Evolutionary conservation across 139 green algal genomes (phyloP).

Genomic region (Edaphochlamys debaryana): DNA sequence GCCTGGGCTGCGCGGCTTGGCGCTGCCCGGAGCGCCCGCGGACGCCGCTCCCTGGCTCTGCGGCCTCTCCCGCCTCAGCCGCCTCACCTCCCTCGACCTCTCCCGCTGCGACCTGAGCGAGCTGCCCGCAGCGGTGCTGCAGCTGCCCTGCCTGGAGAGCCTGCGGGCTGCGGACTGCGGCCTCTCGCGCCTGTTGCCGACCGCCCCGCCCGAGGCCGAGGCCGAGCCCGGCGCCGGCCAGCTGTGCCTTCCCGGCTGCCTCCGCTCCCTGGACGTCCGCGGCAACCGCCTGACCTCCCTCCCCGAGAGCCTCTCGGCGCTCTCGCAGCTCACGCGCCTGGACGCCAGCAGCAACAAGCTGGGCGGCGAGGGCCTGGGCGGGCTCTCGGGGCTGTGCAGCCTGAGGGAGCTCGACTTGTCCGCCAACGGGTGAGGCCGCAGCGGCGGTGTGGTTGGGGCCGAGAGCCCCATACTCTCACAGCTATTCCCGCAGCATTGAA

Average conservation of each 20-base stretch:
- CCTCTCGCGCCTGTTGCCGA: background rate
- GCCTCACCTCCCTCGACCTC: conserved; percentile 28
- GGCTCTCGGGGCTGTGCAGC: background rate
- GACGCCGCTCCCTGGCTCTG: background rate
- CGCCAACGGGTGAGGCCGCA: background rate
- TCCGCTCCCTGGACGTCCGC: conserved; percentile 10
- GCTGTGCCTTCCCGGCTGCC: no score
- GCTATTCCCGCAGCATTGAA: no score
- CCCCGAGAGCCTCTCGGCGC: conserved; percentile 52
- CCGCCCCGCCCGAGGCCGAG: no score
- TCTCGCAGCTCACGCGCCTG: conserved; percentile 53
- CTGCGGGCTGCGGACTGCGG: conserved; percentile 4
- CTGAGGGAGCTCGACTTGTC: background rate
- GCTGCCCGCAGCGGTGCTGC: background rate
- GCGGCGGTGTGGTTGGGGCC: no score
- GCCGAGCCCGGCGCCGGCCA: no score
- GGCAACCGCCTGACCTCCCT: conserved; percentile 48
- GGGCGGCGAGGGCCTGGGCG: background rate
- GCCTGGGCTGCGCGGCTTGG: background rate
- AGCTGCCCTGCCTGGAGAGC: background rate
- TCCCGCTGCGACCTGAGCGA: conserved; percentile 4
- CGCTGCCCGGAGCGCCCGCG: background rate
- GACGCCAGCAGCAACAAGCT: conserved; percentile 64
- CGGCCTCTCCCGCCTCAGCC: background rate
- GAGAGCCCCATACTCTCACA: background rate